These are phyloP conservation scores for Scutellaria minor DNA, from an alignment of 257 asterid species.

Conservation along the genomic window DNA sequence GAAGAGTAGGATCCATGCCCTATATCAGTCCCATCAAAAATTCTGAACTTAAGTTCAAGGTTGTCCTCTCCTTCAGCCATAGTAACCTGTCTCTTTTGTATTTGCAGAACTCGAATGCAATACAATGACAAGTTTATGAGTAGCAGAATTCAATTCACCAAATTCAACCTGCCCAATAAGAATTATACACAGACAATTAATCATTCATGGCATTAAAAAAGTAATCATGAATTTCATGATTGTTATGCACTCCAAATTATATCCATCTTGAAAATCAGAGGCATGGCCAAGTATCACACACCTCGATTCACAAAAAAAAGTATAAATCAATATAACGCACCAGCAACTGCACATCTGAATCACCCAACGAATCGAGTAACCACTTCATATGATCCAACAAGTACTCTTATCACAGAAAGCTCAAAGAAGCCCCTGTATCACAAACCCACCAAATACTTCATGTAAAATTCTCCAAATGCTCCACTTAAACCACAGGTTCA, in stretches of 20 bases:
- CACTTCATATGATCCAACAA: slow-evolving; percentile 59
- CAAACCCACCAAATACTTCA: slow-evolving; percentile 26
- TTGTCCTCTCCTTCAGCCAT: slow-evolving; percentile 56
- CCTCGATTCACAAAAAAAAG: slow-evolving; percentile 11
- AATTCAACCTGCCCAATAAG: slow-evolving; percentile 46
- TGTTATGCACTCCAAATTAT: slow-evolving; percentile 1
- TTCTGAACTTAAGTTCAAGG: slow-evolving; percentile 67
- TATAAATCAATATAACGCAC: slow-evolving; percentile 37
- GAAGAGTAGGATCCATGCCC: slow-evolving; percentile 56
- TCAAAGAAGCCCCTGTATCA: slow-evolving; percentile 40
- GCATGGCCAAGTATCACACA: slow-evolving; percentile 20
- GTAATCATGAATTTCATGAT: slow-evolving; percentile 2
- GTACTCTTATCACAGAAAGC: slow-evolving; percentile 37
- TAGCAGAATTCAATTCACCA: slow-evolving; percentile 32
- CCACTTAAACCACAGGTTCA: neutral
- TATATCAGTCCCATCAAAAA: slow-evolving; percentile 74
- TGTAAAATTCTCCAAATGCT: slow-evolving; percentile 17
- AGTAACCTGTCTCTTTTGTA: slow-evolving; percentile 35
- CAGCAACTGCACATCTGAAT: slow-evolving; percentile 48
- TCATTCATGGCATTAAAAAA: slow-evolving; percentile 6
- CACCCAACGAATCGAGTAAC: slow-evolving; percentile 37
- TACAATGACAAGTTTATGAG: slow-evolving; percentile 32
- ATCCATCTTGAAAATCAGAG: slow-evolving; percentile 8
- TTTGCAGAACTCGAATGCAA: slow-evolving; percentile 34
- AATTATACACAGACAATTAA: slow-evolving; percentile 16